These are phyloP conservation scores for Lactarius quietus DNA, from an alignment of 768 basidiomycete species.

Conservation along the genomic window DNA sequence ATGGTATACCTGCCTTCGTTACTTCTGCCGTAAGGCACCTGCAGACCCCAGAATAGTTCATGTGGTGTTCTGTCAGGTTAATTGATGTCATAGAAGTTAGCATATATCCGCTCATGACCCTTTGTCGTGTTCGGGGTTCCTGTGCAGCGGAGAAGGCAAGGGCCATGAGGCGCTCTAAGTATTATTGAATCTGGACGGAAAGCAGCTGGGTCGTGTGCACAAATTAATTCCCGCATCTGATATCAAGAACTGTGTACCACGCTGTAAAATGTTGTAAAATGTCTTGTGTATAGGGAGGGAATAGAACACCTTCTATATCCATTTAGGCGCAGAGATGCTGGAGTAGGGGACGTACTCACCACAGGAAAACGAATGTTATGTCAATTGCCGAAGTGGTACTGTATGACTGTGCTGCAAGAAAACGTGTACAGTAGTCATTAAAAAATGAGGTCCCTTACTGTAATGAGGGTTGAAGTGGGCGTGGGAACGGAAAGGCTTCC, in stretches of 20 bases:
- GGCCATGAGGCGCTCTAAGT: background rate
- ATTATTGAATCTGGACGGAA: background rate
- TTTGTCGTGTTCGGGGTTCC: background rate
- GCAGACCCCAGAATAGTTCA: background rate
- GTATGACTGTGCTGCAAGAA: background rate
- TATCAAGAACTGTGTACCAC: background rate
- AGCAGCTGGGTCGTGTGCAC: background rate
- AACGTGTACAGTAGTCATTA: background rate
- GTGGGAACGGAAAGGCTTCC: background rate
- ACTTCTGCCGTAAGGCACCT: background rate
- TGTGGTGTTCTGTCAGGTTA: background rate
- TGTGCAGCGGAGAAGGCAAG: background rate
- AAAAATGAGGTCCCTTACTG: too few species aligned
- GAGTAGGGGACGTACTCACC: background rate
- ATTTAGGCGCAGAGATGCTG: background rate
- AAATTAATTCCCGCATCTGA: background rate
- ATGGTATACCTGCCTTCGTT: background rate
- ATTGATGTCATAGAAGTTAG: background rate
- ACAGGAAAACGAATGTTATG: background rate
- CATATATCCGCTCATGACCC: background rate
- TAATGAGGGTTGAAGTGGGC: background rate
- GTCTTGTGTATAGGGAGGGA: background rate
- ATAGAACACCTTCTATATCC: background rate
- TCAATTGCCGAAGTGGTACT: background rate
- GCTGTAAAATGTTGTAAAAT: background rate